phyloP scores from a whole-genome alignment of 2,329 filamentous ascomycete genomes.

The Epicoccum nigrum region DNA sequence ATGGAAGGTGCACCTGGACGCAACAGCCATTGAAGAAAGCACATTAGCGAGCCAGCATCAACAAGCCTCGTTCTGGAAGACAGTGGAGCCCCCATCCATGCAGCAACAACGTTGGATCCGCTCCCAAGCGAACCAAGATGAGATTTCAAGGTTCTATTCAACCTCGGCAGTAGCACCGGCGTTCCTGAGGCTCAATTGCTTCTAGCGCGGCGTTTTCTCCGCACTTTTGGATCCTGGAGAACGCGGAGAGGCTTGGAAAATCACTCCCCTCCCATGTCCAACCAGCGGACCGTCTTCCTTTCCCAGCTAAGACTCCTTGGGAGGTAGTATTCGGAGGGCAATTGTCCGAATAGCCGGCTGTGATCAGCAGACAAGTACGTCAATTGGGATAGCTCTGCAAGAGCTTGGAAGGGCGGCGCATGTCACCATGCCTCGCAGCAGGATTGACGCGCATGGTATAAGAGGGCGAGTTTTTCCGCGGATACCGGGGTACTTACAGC shows the following conservation, averaged over 20 bases:
- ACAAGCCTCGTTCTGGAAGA: no score
- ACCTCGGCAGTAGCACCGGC: conserved; percentile 15
- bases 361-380: conserved; percentile 25
- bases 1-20: no score
- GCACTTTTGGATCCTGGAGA: conserved; percentile 4
- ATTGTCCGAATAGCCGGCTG: conserved; percentile 28
- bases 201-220: conserved; percentile 17
- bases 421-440: conserved; percentile 7
- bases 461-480: conserved; percentile 5
- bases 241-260: conserved; percentile 8
- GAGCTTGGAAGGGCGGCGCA: conserved; percentile 14
- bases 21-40: no score
- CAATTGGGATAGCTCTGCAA: conserved; percentile 22
- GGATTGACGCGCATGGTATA: conserved; percentile 1
- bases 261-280: conserved; percentile 2
- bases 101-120: neutral
- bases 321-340: conserved; percentile 23
- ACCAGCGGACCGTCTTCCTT: conserved; percentile 9
- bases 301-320: conserved; percentile 5
- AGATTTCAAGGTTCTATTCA: neutral
- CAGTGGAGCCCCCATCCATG: no score
- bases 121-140: neutral
- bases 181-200: conserved; percentile 15
- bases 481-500: conserved; percentile 12
- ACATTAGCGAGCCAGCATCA: no score